Percentiles rank a stretch among this genome's conserved stretches.
phyloP scores from a whole-genome alignment of 2,329 filamentous ascomycete species.

The Claviceps sp. region DNA sequence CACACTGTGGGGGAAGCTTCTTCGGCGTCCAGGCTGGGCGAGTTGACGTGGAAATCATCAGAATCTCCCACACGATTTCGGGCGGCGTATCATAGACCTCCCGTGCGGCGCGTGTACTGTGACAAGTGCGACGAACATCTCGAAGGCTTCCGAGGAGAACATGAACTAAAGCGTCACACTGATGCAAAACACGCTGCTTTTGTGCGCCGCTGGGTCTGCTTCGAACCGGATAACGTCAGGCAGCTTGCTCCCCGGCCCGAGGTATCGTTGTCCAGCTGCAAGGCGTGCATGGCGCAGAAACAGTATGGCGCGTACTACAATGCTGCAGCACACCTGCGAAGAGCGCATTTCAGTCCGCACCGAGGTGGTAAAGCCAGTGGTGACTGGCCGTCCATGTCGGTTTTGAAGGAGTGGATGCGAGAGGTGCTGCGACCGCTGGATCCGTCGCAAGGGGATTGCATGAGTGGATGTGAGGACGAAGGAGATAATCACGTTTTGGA shows the following conservation, averaged over 20 bases:
- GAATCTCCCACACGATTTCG: slow-evolving; percentile 21
- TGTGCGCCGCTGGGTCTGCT: slow-evolving; percentile 43
- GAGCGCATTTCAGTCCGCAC: slow-evolving; percentile 44
- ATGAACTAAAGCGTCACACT: slow-evolving; percentile 62
- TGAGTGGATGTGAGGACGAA: slow-evolving; percentile 23
- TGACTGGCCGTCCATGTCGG: slow-evolving; percentile 44
- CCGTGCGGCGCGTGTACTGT: slow-evolving; percentile 63
- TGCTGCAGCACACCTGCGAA: slow-evolving; percentile 42
- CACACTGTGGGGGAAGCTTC: slow-evolving; percentile 36
- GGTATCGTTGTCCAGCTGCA: slow-evolving; percentile 40
- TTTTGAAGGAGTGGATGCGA: slow-evolving; percentile 47
- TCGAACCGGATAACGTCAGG: slow-evolving; percentile 30
- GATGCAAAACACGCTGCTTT: slow-evolving; percentile 43
- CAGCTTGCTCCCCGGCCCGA: slow-evolving; percentile 30
- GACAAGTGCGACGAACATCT: slow-evolving; percentile 67
- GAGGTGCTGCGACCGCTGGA: slow-evolving; percentile 41
- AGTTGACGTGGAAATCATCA: slow-evolving; percentile 29
- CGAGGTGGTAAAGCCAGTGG: slow-evolving; percentile 42
- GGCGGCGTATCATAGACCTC: slow-evolving; percentile 36
- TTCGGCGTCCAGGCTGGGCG: slow-evolving; percentile 23
- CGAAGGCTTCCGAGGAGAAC: slow-evolving; percentile 80
- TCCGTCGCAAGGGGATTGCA: slow-evolving; percentile 3
- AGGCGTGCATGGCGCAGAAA: slow-evolving; percentile 42
- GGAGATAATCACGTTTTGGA: slow-evolving; percentile 18
- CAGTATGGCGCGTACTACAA: slow-evolving; percentile 47